These are phyloP conservation scores for Kwoniella dendrophila DNA, from an alignment of 768 basidiomycete species.

Conservation along the genomic window DNA sequence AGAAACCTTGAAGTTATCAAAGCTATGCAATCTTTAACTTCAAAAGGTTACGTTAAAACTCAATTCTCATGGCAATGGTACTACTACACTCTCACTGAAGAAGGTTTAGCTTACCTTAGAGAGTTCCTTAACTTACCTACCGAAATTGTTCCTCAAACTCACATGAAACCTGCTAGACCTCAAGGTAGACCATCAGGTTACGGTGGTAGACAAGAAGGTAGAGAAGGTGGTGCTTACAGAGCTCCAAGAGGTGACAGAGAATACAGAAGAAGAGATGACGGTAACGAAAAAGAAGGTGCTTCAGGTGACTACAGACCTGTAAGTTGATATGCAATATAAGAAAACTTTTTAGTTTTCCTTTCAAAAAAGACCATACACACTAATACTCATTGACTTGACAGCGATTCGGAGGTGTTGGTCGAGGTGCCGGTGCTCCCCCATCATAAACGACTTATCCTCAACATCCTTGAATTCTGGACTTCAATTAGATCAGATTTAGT, in stretches of 20 bases:
- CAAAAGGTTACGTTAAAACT: slow-evolving; percentile 89
- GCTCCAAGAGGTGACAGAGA: slow-evolving; percentile 78
- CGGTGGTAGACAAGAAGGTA: slow-evolving; percentile 63
- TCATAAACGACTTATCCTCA: slow-evolving; percentile 41
- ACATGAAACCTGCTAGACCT: slow-evolving; percentile 92
- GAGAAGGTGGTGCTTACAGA: slow-evolving; percentile 72
- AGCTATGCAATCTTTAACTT: slow-evolving; percentile 69
- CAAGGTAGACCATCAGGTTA: slow-evolving; percentile 70
- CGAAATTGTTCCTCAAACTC: slow-evolving; percentile 96
- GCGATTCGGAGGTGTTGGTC: slow-evolving; percentile 56
- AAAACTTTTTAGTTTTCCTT: too few species aligned
- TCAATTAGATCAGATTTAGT: background rate
- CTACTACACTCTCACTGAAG: slow-evolving; percentile 94
- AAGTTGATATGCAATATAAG: slow-evolving; percentile 61
- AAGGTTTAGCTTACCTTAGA: slow-evolving; percentile 95
- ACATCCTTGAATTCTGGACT: background rate
- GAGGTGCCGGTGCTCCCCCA: slow-evolving; percentile 56
- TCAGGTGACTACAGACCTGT: slow-evolving; percentile 86
- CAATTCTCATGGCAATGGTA: slow-evolving; percentile 99
- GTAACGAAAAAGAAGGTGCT: slow-evolving; percentile 76
- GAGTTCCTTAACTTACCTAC: slow-evolving; percentile 92
- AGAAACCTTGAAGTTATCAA: slow-evolving; percentile 73
- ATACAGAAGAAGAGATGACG: slow-evolving; percentile 67
- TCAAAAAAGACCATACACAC: too few species aligned
- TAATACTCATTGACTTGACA: slow-evolving; percentile 25